Evolutionary conservation across 2,329 filamentous ascomycete species (phyloP), one percentile per base, ranked within the genome.

Genomic region (Albifimbria verrucaria): DNA sequence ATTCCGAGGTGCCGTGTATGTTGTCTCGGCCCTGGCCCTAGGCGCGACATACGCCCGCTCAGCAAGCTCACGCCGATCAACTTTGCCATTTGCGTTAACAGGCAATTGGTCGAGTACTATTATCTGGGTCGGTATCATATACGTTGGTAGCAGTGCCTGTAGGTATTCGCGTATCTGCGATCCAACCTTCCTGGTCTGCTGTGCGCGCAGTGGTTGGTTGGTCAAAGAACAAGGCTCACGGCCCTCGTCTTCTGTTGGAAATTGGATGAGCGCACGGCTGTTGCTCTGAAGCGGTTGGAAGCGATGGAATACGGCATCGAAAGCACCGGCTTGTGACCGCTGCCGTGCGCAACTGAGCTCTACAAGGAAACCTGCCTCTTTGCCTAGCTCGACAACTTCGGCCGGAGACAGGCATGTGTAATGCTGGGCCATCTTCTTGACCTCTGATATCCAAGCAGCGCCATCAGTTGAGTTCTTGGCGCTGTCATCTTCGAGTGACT

Each of bases 281-380:
- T 24, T 7, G 18, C 41, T 7, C 1, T 25, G 23, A 5, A n/a
- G n/a, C n/a, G 64, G 32, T 63, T 62, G 45, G 65, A 39, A 39
- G 21, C 36, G 48, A 48, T 58, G 54, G 46, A 62, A 55, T 17
- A 62, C 25, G 21, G 55, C 52, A 28, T 59, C 54, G 10, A 62
- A 7, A 5, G 28, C 57, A 46, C 58, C 59, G 15, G 11, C 24
- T 23, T 59, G 58, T 5, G 57, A 60, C 21, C 42, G 51, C 36
- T 72, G 72, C 15, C 67, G 64, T 0, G 77, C 79, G 55, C 75
- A 76, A 48, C 69, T 66, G 2, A 67, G 58, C 39, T 78, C 73
- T 23, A 78, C 74, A 25, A 74, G 62, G 54, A 78, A 80, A 24
- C 75, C 75, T 36, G 68, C 58, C 26, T 59, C 60, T 52, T 68